Percentiles rank a stretch among this genome's conserved stretches.
Conservation (phyloP, 352 stramenopile species). For the Phytopythium helicoides region DNA sequence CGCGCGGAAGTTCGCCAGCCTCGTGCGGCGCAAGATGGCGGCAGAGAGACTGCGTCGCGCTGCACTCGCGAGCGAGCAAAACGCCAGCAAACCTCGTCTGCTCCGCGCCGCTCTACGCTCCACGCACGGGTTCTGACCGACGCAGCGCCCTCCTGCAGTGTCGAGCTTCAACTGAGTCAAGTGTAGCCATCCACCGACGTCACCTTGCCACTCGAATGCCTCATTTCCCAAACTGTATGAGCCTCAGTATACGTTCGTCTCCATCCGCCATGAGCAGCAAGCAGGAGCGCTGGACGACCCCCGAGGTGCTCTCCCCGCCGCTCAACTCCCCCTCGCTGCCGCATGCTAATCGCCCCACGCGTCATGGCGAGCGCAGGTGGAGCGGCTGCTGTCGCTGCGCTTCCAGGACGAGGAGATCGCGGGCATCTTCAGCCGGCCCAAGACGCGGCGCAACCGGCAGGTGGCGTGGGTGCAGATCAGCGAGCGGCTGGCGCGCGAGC, state of each 20-base stretch:
- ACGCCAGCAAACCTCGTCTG: conserved; percentile 18
- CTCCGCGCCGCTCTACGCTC: conserved; percentile 27
- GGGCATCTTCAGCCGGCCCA: conserved; percentile 4
- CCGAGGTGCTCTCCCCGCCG: conserved; percentile 4
- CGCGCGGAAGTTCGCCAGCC: conserved; percentile 29
- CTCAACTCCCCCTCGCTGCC: too few relatives aligned
- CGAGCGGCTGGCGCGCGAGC: conserved; percentile 8
- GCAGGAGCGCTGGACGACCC: conserved; percentile 14
- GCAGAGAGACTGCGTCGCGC: conserved; percentile 10
- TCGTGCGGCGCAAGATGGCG: conserved; percentile 34
- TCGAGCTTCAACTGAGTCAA: too few relatives aligned
- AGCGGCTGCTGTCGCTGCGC: conserved; percentile 12
- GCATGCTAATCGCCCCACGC: too few relatives aligned
- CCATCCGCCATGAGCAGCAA: conserved; percentile 6
- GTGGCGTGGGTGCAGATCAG: conserved; percentile 11
- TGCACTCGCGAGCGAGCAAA: conserved; percentile 15
- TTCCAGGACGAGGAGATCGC: conserved; percentile 7
- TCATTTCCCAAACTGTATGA: too few relatives aligned
- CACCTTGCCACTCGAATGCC: too few relatives aligned
- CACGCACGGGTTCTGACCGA: conserved; percentile 43
- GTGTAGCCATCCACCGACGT: conserved; percentile 3
- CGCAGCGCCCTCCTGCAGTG: neutral
- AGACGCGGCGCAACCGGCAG: conserved; percentile 10
- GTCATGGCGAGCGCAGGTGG: neutral
- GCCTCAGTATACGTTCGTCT: too few relatives aligned